Base-by-base conservation (phyloP, 1,284 basidiomycete species). In the Puccinia horiana region DNA sequence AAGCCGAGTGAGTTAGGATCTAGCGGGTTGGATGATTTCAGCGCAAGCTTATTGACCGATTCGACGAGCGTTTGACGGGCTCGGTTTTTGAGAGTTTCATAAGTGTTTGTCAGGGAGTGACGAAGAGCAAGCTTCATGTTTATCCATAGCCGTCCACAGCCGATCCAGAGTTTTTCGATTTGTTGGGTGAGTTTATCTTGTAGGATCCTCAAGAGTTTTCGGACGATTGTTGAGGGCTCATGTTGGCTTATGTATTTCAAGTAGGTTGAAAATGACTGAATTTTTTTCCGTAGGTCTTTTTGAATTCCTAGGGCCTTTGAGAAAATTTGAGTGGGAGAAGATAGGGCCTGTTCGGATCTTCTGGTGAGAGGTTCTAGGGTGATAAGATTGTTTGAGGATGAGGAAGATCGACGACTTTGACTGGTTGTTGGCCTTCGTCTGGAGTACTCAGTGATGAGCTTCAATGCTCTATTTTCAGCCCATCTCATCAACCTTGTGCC, bases 401-500 rank as follows among this genome's bases (percentile, higher is more conserved):
- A 35, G 16, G 56, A 29, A 26, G 56, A 61, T 35, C 29, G 29
- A 8, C 35, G 9, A 2, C 29, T 35, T 61, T 18, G 2, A 61
- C 8, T 47, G 20, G n/a, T 42, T 29, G 69, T 49, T 72, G 44
- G 29, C 2, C 2, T 49, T 49, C 9, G 44, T 29, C 4, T 29
- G 42, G 69, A 47, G 26, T 49, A 37, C n/a, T 75, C 47, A 5
- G 23, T 52, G 73, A 37, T 37, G 18, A 75, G 73, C n/a, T 75
- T 54, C 37, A 75, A 75, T 9, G 73, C 73, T 56, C 26, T 54
- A 49, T 78, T 67, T 67, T 78, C 76, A 67, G 42, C n/a, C 76
- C 58, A 78, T 78, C 76, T 65, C 44, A 78, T 44, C 3, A 78
- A 49, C 61, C 63, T 40, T 29, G 76, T 78, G 1, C 76, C 76